These are phyloP conservation scores for Candida mesenterica DNA, from an alignment of 1,139 yeast species.

Conservation along the genomic window DNA sequence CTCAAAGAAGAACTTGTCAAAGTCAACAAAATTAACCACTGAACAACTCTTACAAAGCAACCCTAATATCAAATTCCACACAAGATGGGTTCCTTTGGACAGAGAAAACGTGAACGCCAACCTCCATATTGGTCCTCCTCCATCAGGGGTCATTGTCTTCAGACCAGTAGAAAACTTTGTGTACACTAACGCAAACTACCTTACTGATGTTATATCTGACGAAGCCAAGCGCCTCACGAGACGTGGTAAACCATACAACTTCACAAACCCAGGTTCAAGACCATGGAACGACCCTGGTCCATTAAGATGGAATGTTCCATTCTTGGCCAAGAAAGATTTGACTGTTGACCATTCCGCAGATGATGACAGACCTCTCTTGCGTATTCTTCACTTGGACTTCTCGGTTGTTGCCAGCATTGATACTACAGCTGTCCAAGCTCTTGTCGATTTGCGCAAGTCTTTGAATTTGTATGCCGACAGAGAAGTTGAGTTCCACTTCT, in stretches of 20 bases:
- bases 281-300: constrained; percentile 95
- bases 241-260: constrained; percentile 52
- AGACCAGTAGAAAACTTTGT: constrained; percentile 79
- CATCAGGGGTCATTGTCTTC: constrained; percentile 87
- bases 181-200: constrained; percentile 77
- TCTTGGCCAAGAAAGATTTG: constrained; percentile 21
- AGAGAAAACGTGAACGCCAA: constrained; percentile 56
- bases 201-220: constrained; percentile 67
- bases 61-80: constrained; percentile 49
- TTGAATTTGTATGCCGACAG: constrained; percentile 73
- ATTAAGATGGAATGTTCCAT: constrained; percentile 39
- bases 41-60: constrained; percentile 23
- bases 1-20: constrained; percentile 19
- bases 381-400: constrained; percentile 77
- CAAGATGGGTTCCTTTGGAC: constrained; percentile 79
- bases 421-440: constrained; percentile 74
- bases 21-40: constrained; percentile 19
- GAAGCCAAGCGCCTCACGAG: constrained; percentile 62
- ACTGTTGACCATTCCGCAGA: constrained; percentile 17
- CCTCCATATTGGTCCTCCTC: constrained; percentile 68
- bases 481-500: constrained; percentile 86
- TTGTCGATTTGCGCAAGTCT: constrained; percentile 74
- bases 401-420: constrained; percentile 74
- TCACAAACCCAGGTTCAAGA: constrained; percentile 58
- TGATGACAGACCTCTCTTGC: constrained; percentile 64